Conservation (phyloP, 202 grass and related monocot species). For the Cymbopogon flexuosus region DNA sequence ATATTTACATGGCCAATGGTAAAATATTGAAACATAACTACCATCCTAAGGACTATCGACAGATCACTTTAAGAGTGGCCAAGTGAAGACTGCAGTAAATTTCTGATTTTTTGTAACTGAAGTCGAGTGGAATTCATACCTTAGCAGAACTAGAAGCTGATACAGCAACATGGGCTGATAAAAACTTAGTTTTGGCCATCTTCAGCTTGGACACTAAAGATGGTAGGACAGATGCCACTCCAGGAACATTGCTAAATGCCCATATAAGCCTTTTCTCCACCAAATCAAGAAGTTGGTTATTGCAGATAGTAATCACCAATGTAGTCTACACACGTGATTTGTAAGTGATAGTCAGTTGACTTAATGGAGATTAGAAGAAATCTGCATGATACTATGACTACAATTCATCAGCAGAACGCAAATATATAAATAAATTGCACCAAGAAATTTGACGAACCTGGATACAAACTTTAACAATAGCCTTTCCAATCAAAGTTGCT, state of each 20-base stretch:
- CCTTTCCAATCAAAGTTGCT: conserved; percentile 91
- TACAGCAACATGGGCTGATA: conserved; percentile 50
- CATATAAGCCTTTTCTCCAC: conserved; percentile 81
- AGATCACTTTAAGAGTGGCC: not conserved
- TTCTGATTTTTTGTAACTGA: not conserved
- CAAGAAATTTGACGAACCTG: conserved; percentile 53
- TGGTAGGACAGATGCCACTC: conserved; percentile 56
- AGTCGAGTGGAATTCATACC: conserved; percentile 35
- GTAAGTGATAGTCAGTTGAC: conserved; percentile 8
- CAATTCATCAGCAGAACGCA: not conserved
- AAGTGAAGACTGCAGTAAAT: not conserved
- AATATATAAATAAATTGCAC: conserved; percentile 17
- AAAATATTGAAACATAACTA: conserved; percentile 7
- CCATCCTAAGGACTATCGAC: not conserved
- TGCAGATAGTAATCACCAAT: conserved; percentile 78
- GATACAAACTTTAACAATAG: conserved; percentile 84
- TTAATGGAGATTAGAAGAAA: conserved; percentile 12
- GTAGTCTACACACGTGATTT: conserved; percentile 59
- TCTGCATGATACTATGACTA: not conserved
- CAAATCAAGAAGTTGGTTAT: conserved; percentile 91
- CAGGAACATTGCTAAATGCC: conserved; percentile 59
- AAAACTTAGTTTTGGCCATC: conserved; percentile 66
- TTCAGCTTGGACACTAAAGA: conserved; percentile 67
- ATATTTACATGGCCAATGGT: conserved; percentile 5
- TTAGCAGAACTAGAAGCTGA: conserved; percentile 37